Evolutionary conservation across 2,329 filamentous ascomycete species (phyloP).

Genomic region (Epichloe hybrida): DNA sequence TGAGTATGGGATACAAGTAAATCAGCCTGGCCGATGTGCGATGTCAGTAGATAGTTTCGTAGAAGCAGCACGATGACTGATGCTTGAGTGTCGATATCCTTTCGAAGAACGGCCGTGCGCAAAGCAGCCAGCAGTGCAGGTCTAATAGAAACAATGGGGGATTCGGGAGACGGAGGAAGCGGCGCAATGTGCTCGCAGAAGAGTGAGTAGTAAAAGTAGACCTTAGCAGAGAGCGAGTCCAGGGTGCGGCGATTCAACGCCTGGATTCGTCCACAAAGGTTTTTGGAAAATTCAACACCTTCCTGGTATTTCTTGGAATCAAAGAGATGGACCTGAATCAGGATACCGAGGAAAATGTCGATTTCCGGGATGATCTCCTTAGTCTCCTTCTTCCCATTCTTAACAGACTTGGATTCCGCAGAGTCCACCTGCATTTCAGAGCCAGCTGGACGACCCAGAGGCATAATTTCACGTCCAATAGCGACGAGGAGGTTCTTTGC

Average conservation of each 20-base stretch:
- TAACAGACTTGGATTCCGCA: slow-evolving; percentile 37
- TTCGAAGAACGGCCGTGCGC: slow-evolving; percentile 87
- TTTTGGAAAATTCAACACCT: slow-evolving; percentile 73
- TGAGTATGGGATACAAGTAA: slow-evolving; percentile 90
- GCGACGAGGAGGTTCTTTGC: slow-evolving; percentile 58
- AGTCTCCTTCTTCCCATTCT: slow-evolving; percentile 50
- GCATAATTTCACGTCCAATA: slow-evolving; percentile 52
- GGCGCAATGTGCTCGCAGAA: slow-evolving; percentile 88
- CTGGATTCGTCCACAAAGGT: slow-evolving; percentile 74
- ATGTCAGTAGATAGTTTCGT: slow-evolving; percentile 90
- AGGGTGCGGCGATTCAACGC: slow-evolving; percentile 84
- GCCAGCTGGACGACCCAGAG: slow-evolving; percentile 42
- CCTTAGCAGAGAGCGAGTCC: slow-evolving; percentile 85
- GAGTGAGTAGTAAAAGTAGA: slow-evolving; percentile 95
- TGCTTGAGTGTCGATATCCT: slow-evolving; percentile 94
- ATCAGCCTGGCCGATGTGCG: slow-evolving; percentile 93
- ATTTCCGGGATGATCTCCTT: slow-evolving; percentile 79
- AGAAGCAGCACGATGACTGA: slow-evolving; percentile 89
- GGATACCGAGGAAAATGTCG: slow-evolving; percentile 76
- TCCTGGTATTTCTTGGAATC: slow-evolving; percentile 70
- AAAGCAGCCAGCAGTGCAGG: slow-evolving; percentile 77
- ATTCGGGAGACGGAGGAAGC: slow-evolving; percentile 76
- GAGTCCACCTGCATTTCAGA: slow-evolving; percentile 63
- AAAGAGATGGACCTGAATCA: slow-evolving; percentile 76
- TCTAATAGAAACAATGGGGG: slow-evolving; percentile 74